Evolutionary conservation across 2,329 filamentous ascomycete genomes (phyloP).

Genomic region (Trichophyton benhamiae): DNA sequence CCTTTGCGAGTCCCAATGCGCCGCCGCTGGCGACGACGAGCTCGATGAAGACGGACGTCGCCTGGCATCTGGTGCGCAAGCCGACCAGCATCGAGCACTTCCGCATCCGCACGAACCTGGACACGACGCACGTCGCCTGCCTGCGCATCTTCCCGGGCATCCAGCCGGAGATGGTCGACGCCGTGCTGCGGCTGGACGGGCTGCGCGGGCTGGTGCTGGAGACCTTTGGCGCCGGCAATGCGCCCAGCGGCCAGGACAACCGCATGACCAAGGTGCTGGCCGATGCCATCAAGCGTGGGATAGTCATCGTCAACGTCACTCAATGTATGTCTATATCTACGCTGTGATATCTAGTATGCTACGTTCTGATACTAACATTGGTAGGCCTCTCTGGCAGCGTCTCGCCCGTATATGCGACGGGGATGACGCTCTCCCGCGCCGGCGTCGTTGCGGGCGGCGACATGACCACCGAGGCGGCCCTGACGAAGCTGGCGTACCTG

Average conservation of each 20-base stretch:
- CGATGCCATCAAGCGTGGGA: conserved; percentile 63
- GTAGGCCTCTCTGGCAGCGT: conserved; percentile 53
- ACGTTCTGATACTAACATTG: neutral
- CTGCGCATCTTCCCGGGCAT: conserved; percentile 86
- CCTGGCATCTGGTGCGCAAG: conserved; percentile 65
- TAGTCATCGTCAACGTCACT: conserved; percentile 81
- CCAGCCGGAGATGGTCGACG: conserved; percentile 83
- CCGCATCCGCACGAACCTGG: conserved; percentile 58
- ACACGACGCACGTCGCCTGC: conserved; percentile 81
- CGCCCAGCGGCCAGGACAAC: conserved; percentile 68
- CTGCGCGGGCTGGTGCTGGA: conserved; percentile 74
- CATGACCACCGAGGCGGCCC: conserved; percentile 76
- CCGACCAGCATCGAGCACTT: conserved; percentile 65
- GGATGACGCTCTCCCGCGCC: conserved; percentile 63
- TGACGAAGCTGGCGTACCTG: conserved; percentile 82
- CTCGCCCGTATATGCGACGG: conserved; percentile 64
- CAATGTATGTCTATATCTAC: conserved; percentile 52
- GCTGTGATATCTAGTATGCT: neutral
- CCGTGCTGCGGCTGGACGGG: conserved; percentile 62
- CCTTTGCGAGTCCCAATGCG: conserved; percentile 79
- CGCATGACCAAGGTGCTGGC: conserved; percentile 66
- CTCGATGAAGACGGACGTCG: conserved; percentile 65
- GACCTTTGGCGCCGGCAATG: conserved; percentile 87
- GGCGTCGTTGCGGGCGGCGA: conserved; percentile 85
- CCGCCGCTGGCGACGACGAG: conserved; percentile 71